These are phyloP conservation scores for Sporothrix humicola DNA, from an alignment of 2,329 filamentous ascomycete genomes.

Conservation along the genomic window DNA sequence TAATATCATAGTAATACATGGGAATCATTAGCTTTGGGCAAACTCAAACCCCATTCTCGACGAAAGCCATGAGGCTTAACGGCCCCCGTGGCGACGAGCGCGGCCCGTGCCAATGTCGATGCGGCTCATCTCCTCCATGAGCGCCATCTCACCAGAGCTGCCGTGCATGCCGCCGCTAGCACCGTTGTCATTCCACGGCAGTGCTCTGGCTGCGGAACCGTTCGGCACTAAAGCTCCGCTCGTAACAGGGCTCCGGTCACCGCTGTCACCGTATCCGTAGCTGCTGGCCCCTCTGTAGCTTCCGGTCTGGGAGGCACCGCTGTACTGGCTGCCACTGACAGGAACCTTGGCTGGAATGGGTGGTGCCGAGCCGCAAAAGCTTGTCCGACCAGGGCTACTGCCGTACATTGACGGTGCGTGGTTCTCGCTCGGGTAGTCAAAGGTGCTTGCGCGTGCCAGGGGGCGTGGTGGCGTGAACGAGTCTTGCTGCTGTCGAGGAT, in stretches of 20 bases:
- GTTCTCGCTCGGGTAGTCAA: conserved; percentile 62
- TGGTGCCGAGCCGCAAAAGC: conserved; percentile 50
- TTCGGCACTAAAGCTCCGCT: conserved; percentile 41
- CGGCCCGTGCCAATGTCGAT: conserved; percentile 70
- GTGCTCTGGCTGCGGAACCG: neutral
- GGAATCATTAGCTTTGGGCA: conserved; percentile 16
- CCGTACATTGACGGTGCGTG: conserved; percentile 48
- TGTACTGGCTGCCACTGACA: conserved; percentile 44
- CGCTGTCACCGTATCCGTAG: conserved; percentile 28
- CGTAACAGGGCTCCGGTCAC: conserved; percentile 42
- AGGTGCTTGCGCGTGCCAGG: conserved; percentile 56
- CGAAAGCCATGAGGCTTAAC: neutral
- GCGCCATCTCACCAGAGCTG: conserved; percentile 58
- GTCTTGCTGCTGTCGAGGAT: conserved; percentile 56
- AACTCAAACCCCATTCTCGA: neutral
- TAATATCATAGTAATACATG: neutral
- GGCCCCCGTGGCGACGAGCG: conserved; percentile 53
- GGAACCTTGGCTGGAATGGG: conserved; percentile 75
- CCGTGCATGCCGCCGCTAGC: conserved; percentile 44
- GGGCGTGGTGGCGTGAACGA: conserved; percentile 54
- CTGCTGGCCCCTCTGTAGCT: conserved; percentile 28
- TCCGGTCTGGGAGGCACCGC: neutral
- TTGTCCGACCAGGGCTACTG: conserved; percentile 41
- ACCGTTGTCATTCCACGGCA: conserved; percentile 33
- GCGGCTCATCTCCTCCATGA: conserved; percentile 73